phyloP scores from a whole-genome alignment of 768 basidiomycete genomes.

The Boletus rubescentipes region DNA sequence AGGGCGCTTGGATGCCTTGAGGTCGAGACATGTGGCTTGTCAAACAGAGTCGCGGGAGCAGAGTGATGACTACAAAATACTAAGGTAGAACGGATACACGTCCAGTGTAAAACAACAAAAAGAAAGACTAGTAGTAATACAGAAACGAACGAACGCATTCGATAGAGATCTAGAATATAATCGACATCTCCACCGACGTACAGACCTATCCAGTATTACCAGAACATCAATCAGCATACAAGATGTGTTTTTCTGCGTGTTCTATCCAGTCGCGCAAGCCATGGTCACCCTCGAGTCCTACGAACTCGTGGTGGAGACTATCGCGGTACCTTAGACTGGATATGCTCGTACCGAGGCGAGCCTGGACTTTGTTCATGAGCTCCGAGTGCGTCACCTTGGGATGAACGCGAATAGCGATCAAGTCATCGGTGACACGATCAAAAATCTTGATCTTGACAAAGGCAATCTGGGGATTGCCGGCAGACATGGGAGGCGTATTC shows the following conservation, averaged over 20 bases:
- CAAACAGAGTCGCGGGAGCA: background rate
- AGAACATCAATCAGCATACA: slow-evolving; percentile 65
- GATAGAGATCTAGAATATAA: slow-evolving; percentile 32
- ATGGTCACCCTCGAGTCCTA: slow-evolving; percentile 60
- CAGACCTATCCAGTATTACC: slow-evolving; percentile 7
- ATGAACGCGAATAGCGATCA: slow-evolving; percentile 96
- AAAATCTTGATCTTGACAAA: slow-evolving; percentile 99
- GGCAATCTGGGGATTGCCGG: slow-evolving; percentile 75
- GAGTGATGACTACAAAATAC: slow-evolving; percentile 6
- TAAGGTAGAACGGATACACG: slow-evolving; percentile 10
- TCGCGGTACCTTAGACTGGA: slow-evolving; percentile 71
- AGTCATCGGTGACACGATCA: slow-evolving; percentile 87
- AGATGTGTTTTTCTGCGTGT: slow-evolving; percentile 75
- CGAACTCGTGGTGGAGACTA: slow-evolving; percentile 61
- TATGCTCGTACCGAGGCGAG: slow-evolving; percentile 78
- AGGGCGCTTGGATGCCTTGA: slow-evolving; percentile 29
- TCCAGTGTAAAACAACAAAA: background rate
- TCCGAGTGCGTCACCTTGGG: slow-evolving; percentile 84
- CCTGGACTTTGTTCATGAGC: slow-evolving; percentile 89
- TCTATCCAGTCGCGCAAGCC: slow-evolving; percentile 75
- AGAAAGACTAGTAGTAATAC: slow-evolving; percentile 3
- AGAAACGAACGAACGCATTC: slow-evolving; percentile 17
- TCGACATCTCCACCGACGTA: slow-evolving; percentile 10
- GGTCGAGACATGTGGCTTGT: slow-evolving; percentile 39
- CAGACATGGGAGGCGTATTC: slow-evolving; percentile 73